Base-by-base conservation (phyloP, 139 green algal species). In the Spirogloea muscicola region DNA sequence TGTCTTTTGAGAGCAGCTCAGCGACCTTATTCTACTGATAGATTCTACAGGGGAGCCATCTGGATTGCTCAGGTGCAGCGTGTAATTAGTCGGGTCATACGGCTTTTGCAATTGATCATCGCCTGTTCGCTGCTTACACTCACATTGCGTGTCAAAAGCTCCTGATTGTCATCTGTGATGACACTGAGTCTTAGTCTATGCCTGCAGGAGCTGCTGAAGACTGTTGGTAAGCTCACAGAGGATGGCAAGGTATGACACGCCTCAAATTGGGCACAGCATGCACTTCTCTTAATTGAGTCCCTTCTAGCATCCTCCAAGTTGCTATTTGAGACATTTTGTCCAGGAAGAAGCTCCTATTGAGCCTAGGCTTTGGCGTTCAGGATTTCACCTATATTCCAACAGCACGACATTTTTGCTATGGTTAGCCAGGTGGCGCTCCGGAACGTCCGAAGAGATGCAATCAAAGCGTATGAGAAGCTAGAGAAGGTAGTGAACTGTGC, bases 371-470 rank as follows among this genome's bases (percentile, higher is more conserved):
- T 55, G 21, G 21, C 21, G 21, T 55, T 55, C 46, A 21, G 21
- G 21, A 31, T 55, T 55, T 55, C 46, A 21, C 21, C 21, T 21
- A 31, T 31, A 21, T 55, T 21, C 21, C n/a, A n/a, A n/a, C n/a
- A n/a, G n/a, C n/a, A n/a, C n/a, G 6, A 43, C 6, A 33, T 33
- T 62, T 62, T 33, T 39, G 18, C 18, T 62, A 21, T 62, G 49
- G 10, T 0, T 36, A 10, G n/a, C 68, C 61, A 85, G 43, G 80
- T 86, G 34, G 73, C 75, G n/a, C 9, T 87, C 62, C 83, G 93
- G 40, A 97, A 98, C 79, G 88, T 97, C 49, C 75, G 93, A 41
- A 85, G 92, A 49, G 94, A 98, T 61, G 59, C 86, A 25, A 90
- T 96, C 74, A 98, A 97, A 87, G 38, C 31, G 6, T 76, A 89